Base-by-base conservation (phyloP, 306 rosid genomes). In the Sesbania bispinosa region DNA sequence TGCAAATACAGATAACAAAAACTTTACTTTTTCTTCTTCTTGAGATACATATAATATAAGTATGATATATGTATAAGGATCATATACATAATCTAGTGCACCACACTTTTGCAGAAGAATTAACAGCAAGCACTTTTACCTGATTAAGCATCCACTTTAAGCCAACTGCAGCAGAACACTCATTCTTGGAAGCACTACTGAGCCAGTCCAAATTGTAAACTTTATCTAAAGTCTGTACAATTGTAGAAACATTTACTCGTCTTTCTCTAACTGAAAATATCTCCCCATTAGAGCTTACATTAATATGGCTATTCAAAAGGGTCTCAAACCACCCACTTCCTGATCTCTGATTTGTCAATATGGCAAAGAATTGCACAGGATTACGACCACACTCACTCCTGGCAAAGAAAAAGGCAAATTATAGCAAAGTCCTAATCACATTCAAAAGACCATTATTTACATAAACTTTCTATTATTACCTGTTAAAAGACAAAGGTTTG, bases 61-160 rank as follows among this genome's bases (percentile, higher is more conserved):
- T 21, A 6, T 6, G 51, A 55, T 13, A 50, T 27, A n/a, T 58
- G 39, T 21, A n/a, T 29, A 16, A n/a, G 16, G 41, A 47, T 57
- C 10, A 21, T 52, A 9, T 52, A 16, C 39, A 23, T 14, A 38
- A 52, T 48, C 33, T 6, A 20, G 13, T 53, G 23, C 16, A 32
- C 18, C 7, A 66, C 41, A 57, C 2, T 6, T 23, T 55, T 1
- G 65, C 41, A 36, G 24, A 77, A 60, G 10, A 65, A 30, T 29
- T 10, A 68, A 51, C 13, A 24, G 15, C 52, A 24, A 20, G 38
- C 41, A 26, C 7, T 61, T 33, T 42, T 84, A 94, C 98, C 96
- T 94, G 98, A 82, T 94, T 94, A 71, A 94, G 90, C 98, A 94
- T 94, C 98, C 98, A 94, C 95, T 94, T 94, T 71, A 94, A 90